Conservation (phyloP, 2,329 filamentous ascomycete genomes). For the Ceratocystiopsis sp. region DNA sequence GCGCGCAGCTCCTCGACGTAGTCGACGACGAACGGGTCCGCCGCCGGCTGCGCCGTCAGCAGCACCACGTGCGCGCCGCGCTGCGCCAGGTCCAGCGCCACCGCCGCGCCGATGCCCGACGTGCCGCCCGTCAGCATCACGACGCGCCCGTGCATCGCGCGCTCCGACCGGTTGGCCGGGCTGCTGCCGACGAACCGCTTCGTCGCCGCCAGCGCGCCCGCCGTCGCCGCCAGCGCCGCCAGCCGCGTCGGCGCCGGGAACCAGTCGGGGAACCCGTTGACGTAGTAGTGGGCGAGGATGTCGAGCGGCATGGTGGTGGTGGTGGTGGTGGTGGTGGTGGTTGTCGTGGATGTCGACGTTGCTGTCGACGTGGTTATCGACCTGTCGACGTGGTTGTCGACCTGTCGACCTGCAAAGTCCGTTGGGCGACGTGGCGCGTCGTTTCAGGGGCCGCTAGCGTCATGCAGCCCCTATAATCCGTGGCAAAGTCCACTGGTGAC, state of each 20-base stretch:
- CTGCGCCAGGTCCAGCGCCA: constrained; percentile 55
- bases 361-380: neutral
- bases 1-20: constrained; percentile 78
- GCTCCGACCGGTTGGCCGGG: constrained; percentile 54
- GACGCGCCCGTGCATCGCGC: constrained; percentile 83
- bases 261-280: constrained; percentile 32
- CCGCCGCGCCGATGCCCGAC: constrained; percentile 71
- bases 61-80: constrained; percentile 84
- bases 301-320: constrained; percentile 31
- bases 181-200: constrained; percentile 65
- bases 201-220: constrained; percentile 24
- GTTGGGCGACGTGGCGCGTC: no score
- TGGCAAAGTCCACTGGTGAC: no score
- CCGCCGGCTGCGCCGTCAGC: no score
- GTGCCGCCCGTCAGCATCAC: constrained; percentile 90
- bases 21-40: constrained; percentile 79
- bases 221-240: constrained; percentile 19
- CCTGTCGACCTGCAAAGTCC: constrained; percentile 1
- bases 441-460: no score
- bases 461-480: no score
- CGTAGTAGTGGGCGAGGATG: constrained; percentile 27
- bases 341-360: neutral
- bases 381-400: no score
- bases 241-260: constrained; percentile 26
- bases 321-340: no score